Base-by-base conservation (phyloP, 2,329 filamentous ascomycete genomes). In the Pseudopyrenochaeta lycopersici region DNA sequence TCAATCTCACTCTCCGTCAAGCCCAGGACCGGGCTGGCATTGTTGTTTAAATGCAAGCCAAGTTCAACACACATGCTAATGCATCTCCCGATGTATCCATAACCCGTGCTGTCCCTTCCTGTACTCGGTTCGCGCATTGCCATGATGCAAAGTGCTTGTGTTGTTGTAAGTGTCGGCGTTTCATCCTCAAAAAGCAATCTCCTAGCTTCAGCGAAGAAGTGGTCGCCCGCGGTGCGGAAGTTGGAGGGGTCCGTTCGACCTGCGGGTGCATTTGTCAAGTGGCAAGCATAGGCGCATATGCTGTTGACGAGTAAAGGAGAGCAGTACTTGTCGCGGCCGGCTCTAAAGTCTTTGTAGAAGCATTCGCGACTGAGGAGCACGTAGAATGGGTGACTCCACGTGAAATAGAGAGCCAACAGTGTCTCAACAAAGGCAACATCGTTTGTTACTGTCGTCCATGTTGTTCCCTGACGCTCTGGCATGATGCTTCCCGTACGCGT, bases 71-170 rank as follows among this genome's bases (percentile, higher is more conserved):
- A 88, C 57, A 92, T 82, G 3, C 88, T 84, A 52, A 91, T 85
- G 64, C 88, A 90, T 70, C 90, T 86, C 1, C 89, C 89, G 2
- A 87, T 85, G 58, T 90, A 89, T 52, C 85, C 89, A 81, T 89
- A 91, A 45, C 88, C 90, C 59, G 88, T 86, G 27, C 87, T 90
- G 64, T 91, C 88, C 30, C 89, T 82, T 0, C 89, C 89, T 58
- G 86, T 88, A 66, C 88, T 91, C 2, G 87, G 88, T 75, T 92
- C 89, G 36, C 89, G 80, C 58, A 91, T 86, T 5, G 88, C 88
- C 88, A 93, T 90, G 63, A 92, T 84, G 5, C 88, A 88, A 15
- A 92, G 77, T 1, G 90, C 89, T 76, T 92, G 90, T 39, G 90
- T 87, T 4, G 88, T 91, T 2, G 89, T 90, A 27, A 92, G 75